Evolutionary conservation across 345 rosid species (phyloP).

Genomic region (Bruguiera sexangula): DNA sequence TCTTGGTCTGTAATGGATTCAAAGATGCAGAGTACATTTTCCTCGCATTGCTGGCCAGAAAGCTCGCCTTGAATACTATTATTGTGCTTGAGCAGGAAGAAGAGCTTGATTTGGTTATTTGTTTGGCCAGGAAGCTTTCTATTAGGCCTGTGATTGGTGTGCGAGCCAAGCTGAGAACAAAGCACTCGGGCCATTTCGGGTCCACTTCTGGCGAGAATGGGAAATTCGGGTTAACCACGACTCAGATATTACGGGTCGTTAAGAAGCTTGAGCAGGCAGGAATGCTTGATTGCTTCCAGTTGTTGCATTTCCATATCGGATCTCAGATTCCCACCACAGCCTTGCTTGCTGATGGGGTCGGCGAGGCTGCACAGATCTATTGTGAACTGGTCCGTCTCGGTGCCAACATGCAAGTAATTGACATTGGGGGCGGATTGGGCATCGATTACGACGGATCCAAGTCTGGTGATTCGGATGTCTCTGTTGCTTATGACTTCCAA

Average conservation of each 20-base stretch:
- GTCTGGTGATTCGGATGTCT: constrained; percentile 76
- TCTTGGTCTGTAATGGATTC: constrained; percentile 83
- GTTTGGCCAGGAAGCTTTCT: constrained; percentile 53
- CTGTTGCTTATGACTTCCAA: constrained; percentile 72
- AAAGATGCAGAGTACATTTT: constrained; percentile 81
- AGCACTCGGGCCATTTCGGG: constrained; percentile 90
- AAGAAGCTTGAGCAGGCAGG: constrained; percentile 50
- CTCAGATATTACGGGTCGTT: constrained; percentile 75
- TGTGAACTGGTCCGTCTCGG: constrained; percentile 87
- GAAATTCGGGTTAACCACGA: constrained; percentile 78
- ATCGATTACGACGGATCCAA: constrained; percentile 94
- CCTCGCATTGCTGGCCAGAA: constrained; percentile 69
- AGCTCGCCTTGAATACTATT: constrained; percentile 65
- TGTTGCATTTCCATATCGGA: constrained; percentile 90
- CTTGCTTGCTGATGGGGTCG: constrained; percentile 64
- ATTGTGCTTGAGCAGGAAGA: constrained; percentile 94
- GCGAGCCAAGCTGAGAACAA: constrained; percentile 85
- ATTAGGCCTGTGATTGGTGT: constrained; percentile 72
- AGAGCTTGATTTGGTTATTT: constrained; percentile 76
- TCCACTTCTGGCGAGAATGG: constrained; percentile 95
- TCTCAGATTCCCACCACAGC: constrained; percentile 84
- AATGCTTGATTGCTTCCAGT: constrained; percentile 80
- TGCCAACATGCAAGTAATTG: constrained; percentile 69
- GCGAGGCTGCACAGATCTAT: constrained; percentile 86
- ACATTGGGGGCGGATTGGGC: constrained; percentile 88